Evolutionary conservation across 257 asterid species (phyloP).

Genomic region (Plantago ovata): DNA sequence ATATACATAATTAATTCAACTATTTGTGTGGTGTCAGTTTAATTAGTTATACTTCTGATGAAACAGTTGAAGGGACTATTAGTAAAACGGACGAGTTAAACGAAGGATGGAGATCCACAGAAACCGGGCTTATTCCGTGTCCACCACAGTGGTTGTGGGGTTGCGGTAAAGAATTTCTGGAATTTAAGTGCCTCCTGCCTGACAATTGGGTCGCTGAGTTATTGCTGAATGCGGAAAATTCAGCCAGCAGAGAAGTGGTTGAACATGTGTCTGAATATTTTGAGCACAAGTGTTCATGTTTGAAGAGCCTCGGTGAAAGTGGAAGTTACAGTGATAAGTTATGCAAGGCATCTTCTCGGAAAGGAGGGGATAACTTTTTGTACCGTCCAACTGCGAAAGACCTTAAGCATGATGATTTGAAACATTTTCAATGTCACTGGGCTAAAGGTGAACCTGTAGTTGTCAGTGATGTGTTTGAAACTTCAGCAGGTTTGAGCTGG

Average conservation of each 20-base stretch:
- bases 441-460: slow-evolving; percentile 80
- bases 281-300: slow-evolving; percentile 41
- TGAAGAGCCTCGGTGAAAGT: slow-evolving; percentile 22
- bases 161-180: slow-evolving; percentile 55
- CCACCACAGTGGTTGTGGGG: slow-evolving; percentile 47
- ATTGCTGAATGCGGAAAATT: slow-evolving; percentile 43
- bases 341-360: slow-evolving; percentile 59
- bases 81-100: slow-evolving; percentile 15
- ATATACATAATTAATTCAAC: slow-evolving; percentile 20
- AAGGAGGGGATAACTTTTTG: slow-evolving; percentile 49
- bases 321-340: slow-evolving; percentile 22
- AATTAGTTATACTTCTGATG: slow-evolving; percentile 12
- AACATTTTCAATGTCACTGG: slow-evolving; percentile 82
- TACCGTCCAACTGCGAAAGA: slow-evolving; percentile 67
- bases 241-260: slow-evolving; percentile 18
- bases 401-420: slow-evolving; percentile 41
- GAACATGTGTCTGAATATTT: slow-evolving; percentile 17
- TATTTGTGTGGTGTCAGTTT: slow-evolving; percentile 51
- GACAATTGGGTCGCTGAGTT: slow-evolving; percentile 40
- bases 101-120: slow-evolving; percentile 44
- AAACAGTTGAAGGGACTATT: slow-evolving; percentile 18
- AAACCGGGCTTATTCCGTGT: slow-evolving; percentile 55
- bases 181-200: slow-evolving; percentile 37
- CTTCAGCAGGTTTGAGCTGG: slow-evolving; percentile 87
- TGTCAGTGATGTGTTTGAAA: slow-evolving; percentile 71